A percentile compares a stretch with the other conserved stretches of the same genome.
Conservation (phyloP, 352 stramenopile species). For the Pilasporangium apinafurcum region DNA sequence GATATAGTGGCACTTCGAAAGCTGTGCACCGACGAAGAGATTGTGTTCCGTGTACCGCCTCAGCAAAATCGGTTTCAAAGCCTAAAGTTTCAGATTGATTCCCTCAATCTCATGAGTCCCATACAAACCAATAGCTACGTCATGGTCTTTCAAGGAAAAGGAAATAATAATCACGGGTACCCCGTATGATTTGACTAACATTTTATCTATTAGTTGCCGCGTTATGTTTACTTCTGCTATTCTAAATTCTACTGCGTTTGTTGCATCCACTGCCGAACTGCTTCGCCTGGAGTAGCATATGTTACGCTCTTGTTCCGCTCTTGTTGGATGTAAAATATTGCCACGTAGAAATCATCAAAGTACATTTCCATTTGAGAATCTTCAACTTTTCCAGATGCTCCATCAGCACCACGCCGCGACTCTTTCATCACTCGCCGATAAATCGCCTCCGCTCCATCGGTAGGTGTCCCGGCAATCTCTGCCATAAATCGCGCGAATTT, state of each 20-base stretch:
- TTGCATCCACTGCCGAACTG: constrained; percentile 66
- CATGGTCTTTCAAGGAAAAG: constrained; percentile 36
- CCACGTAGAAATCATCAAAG: constrained; percentile 72
- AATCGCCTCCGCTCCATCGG: constrained; percentile 19
- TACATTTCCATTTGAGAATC: constrained; percentile 21
- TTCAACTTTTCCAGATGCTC: not conserved
- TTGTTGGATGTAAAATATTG: constrained; percentile 48
- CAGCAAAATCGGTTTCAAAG: constrained; percentile 58
- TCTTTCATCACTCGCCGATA: constrained; percentile 41
- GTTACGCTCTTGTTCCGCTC: constrained; percentile 19
- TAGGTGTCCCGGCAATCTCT: constrained; percentile 44
- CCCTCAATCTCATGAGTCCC: constrained; percentile 17
- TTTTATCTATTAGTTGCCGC: constrained; percentile 12
- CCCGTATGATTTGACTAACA: not conserved
- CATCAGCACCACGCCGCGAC: constrained; percentile 6
- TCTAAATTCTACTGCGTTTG: constrained; percentile 46
- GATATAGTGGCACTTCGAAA: constrained; percentile 39
- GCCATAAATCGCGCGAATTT: constrained; percentile 59
- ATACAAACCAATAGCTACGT: constrained; percentile 52
- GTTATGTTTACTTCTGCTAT: constrained; percentile 5
- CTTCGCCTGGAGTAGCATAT: constrained; percentile 45
- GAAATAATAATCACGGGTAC: not conserved
- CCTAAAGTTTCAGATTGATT: constrained; percentile 46
- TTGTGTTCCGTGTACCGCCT: constrained; percentile 23
- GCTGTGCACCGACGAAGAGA: constrained; percentile 12